Conservation (phyloP, 2,329 filamentous ascomycete genomes). For the Fusarium lyarnte region DNA sequence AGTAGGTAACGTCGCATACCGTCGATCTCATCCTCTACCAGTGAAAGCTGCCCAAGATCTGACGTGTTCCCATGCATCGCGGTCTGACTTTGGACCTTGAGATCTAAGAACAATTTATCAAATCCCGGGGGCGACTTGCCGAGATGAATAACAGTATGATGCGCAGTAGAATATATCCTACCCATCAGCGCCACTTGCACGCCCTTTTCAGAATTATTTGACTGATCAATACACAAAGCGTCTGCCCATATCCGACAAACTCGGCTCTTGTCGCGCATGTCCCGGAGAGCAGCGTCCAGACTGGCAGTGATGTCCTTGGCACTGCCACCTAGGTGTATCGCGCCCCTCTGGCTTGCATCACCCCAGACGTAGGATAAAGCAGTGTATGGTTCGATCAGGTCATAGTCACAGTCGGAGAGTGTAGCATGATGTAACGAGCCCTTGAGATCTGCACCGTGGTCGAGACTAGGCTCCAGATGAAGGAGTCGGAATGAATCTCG, state of each 20-base stretch:
- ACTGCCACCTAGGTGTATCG: not conserved
- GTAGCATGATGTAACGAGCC: not conserved
- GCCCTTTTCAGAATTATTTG: fast-evolving
- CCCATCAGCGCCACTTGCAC: fast-evolving
- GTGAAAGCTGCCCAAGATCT: not conserved
- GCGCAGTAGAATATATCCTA: not conserved
- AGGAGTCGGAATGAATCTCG: not conserved
- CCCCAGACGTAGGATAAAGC: not conserved
- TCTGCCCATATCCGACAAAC: not conserved
- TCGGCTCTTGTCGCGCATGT: not conserved
- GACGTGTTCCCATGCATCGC: fast-evolving
- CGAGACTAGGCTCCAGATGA: not conserved
- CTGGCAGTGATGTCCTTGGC: not conserved
- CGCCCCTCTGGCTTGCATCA: not conserved
- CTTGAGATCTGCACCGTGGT: not conserved
- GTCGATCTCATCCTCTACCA: not conserved
- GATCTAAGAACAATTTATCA: fast-evolving
- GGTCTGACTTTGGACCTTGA: not conserved
- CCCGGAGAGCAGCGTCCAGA: not conserved
- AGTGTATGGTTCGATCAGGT: not conserved
- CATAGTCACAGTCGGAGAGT: not conserved
- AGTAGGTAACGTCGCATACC: fast-evolving
- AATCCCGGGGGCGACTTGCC: fast-evolving
- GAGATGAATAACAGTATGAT: not conserved
- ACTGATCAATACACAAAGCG: not conserved